Percentiles rank a stretch among this genome's conserved stretches.
Evolutionary conservation across 805 yeast species (phyloP).

Genomic region (Candida nemodendra): DNA sequence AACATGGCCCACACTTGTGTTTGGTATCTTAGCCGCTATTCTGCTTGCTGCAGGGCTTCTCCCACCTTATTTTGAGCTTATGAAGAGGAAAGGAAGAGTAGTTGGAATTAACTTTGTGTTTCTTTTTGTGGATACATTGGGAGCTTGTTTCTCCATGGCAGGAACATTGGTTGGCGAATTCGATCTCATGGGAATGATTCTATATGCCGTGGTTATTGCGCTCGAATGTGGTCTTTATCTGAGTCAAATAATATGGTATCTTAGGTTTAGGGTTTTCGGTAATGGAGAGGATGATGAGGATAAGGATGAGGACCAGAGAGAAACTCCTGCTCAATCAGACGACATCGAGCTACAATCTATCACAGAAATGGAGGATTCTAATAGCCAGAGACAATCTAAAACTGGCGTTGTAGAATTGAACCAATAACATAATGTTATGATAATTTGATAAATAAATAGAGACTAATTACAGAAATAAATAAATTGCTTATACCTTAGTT

Average conservation of each 20-base stretch:
- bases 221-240: slow-evolving; percentile 75
- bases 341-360: no score
- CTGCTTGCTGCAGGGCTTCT: slow-evolving; percentile 73
- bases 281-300: slow-evolving; percentile 10
- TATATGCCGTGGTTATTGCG: slow-evolving; percentile 71
- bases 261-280: slow-evolving; percentile 37
- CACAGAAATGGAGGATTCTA: no score
- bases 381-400: no score
- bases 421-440: background rate
- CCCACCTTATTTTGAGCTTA: slow-evolving; percentile 86
- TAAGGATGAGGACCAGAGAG: slow-evolving; percentile 3
- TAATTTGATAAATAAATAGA: background rate
- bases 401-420: no score
- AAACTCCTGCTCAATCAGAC: no score
- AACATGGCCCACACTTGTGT: slow-evolving; percentile 74
- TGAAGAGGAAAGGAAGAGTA: slow-evolving; percentile 77
- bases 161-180: slow-evolving; percentile 56
- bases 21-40: slow-evolving; percentile 80
- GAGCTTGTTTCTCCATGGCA: slow-evolving; percentile 74
- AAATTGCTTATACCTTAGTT: slow-evolving; percentile 1
- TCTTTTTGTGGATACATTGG: slow-evolving; percentile 69
- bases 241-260: slow-evolving; percentile 72
- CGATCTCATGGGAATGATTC: slow-evolving; percentile 75
- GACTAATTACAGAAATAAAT: background rate
- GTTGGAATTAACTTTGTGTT: slow-evolving; percentile 87